Evolutionary conservation across 345 rosid genomes (phyloP).

Genomic region (Bretschneidera sinensis): DNA sequence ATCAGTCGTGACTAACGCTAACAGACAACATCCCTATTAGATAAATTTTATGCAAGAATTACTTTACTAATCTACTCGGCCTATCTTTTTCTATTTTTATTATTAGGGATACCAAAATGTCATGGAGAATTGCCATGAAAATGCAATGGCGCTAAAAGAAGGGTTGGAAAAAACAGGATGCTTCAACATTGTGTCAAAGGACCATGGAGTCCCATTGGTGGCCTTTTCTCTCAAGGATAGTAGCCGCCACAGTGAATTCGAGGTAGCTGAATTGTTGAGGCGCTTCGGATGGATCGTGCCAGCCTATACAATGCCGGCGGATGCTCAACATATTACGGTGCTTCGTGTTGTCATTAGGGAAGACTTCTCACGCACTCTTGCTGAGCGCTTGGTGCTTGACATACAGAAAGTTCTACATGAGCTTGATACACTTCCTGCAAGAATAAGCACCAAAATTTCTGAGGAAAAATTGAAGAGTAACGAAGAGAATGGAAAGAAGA

Average conservation of each 20-base stretch:
- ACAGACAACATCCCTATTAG: too few relatives aligned
- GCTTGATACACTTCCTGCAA: slow-evolving; percentile 60
- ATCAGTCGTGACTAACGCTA: too few relatives aligned
- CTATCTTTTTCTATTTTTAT: too few relatives aligned
- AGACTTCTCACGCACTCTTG: slow-evolving; percentile 73
- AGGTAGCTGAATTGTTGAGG: slow-evolving; percentile 34
- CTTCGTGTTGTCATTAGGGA: slow-evolving; percentile 81
- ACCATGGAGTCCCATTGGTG: slow-evolving; percentile 69
- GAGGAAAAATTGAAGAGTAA: too few relatives aligned
- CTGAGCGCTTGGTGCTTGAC: slow-evolving; percentile 62
- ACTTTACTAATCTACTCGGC: too few relatives aligned
- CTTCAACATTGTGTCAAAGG: slow-evolving; percentile 67
- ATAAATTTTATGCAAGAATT: too few relatives aligned
- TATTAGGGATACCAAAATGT: slow-evolving; percentile 38
- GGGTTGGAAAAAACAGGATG: slow-evolving; percentile 57
- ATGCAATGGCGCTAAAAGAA: slow-evolving; percentile 48
- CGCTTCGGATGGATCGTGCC: slow-evolving; percentile 85
- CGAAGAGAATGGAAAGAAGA: slow-evolving; percentile 16
- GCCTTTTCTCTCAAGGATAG: slow-evolving; percentile 75
- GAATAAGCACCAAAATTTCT: slow-evolving; percentile 33
- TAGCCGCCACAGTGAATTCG: slow-evolving; percentile 54
- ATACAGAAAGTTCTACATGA: slow-evolving; percentile 71
- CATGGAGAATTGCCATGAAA: slow-evolving; percentile 71
- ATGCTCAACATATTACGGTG: slow-evolving; percentile 76
- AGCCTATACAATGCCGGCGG: slow-evolving; percentile 84